Conservation (phyloP, 169 alveolate genomes). For the Plasmodium coatneyi region DNA sequence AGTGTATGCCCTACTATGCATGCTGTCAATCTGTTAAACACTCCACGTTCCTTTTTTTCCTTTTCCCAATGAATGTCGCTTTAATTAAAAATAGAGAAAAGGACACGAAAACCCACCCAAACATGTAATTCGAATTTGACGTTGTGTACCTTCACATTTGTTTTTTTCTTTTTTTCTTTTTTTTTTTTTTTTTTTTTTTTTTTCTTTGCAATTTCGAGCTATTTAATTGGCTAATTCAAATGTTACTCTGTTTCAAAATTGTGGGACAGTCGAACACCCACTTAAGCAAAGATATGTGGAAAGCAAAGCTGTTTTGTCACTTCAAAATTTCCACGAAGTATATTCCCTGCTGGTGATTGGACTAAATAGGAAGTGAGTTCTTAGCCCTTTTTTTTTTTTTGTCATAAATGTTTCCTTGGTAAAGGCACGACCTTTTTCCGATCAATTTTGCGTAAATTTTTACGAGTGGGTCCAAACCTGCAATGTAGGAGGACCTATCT, state of each 20-base stretch:
- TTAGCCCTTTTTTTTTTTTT: not conserved
- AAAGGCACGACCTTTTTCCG: not conserved
- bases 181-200: not conserved
- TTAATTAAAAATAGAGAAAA: slow-evolving; percentile 19
- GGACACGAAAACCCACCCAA: not conserved
- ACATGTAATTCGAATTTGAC: not conserved
- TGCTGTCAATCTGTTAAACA: not conserved
- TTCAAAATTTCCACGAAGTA: not conserved
- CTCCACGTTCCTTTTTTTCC: too few species aligned
- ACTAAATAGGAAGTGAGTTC: not conserved
- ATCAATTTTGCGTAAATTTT: not conserved
- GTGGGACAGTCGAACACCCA: not conserved
- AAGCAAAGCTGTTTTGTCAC: not conserved
- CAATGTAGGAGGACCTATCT: not conserved
- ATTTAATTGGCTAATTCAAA: not conserved
- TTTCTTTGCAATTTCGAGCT: not conserved
- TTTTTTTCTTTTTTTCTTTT: not conserved
- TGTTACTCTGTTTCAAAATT: slow-evolving; percentile 18
- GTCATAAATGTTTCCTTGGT: not conserved
- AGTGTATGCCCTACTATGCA: not conserved
- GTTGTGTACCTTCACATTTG: not conserved
- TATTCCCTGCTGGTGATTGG: not conserved
- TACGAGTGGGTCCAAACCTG: not conserved
- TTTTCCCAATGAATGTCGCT: not conserved
- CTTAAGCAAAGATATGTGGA: not conserved